Evolutionary conservation across 2,329 filamentous ascomycete genomes (phyloP), one percentile per base, ranked within the genome.

Genomic region (Fusarium nodosum): DNA sequence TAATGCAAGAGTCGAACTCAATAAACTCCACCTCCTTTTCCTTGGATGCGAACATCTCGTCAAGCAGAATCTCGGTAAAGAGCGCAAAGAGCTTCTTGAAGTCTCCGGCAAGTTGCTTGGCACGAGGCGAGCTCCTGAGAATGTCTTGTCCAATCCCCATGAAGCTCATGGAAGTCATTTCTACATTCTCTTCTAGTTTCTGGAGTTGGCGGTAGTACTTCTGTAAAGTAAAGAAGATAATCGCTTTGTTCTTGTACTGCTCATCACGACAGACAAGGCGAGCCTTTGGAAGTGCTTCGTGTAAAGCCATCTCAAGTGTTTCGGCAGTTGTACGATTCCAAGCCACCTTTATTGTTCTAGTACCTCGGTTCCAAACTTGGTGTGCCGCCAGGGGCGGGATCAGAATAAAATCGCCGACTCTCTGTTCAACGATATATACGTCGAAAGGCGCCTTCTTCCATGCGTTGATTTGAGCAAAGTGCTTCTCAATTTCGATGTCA

Each of bases 171-270:
- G 82, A 79, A 4, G 80, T 77, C 60, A 82, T 81, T 53, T 85
- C 81, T 13, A 81, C 77, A 31, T 79, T 79, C 58, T 85, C 83
- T 51, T 88, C 86, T 50, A 87, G 82, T 26, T 85, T 82, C 45
- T 78, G 77, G 18, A 93, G 85, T 51, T 88, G 83, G n/a, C 83
- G 82, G 66, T 85, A 83, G 77, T 98, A 98, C 74, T 94, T 96
- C 13, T 91, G 82, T 5, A 98, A 84, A 0, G 94, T 93, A 77
- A 91, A 97, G 78, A 94, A 97, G 45, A 97, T 86, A 60, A 98
- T 97, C 7, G 94, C 93, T 78, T 98, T 98, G 82, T 97, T 97
- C 79, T 98, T 98, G 84, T 99, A 99, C 78, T 98, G 95, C 78
- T 99, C 96, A 72, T 99, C 96, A 38, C 96, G 91, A 77, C 96